Base-by-base conservation (phyloP, 1,284 basidiomycete species). In the Wallemia ichthyophaga region DNA sequence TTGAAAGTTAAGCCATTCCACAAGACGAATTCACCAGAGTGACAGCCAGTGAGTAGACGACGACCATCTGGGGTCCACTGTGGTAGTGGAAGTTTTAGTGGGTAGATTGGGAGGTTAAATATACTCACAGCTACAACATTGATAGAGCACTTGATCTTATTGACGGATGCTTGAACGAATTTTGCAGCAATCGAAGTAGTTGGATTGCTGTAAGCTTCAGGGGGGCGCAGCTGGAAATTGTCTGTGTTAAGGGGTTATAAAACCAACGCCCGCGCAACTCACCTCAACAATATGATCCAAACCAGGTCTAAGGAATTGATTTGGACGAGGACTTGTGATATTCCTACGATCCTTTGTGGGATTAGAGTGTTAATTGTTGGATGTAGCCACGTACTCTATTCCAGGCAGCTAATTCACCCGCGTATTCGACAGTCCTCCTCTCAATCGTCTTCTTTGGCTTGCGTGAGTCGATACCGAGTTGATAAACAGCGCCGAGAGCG, bases 1-100 rank as follows among this genome's bases (percentile, higher is more conserved):
- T 98, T 96, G 79, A 96, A 98, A 0, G 92, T 96, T 27, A 94
- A 75, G 21, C 91, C 92, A 66, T 98, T 98, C 92, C 94, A 98
- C 2, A 98, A 77, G 0, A 92, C 96, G 70, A 98, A 96, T 71
- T 98, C 92, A 59, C 94, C 94, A 64, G 84, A 88, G 26, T 89
- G 89, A 19, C 89, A 91, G 25, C 92, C 92, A 0, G 94, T 98
- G 55, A 98, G 72, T 26, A 96, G 75, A 2, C 92, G 80, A 25
- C 92, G 77, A 54, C 82, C 87, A 71, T 96, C 92, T 0, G 92
- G 92, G 27, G 89, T 95, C 88, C 91, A 98, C 85, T 92, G 64
- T 53, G 61, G 37, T n/a, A n/a, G 24, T 33, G 19, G 27, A 5
- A 48, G 37, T 48, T n/a, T n/a, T 3, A 28, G 37, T 19, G 23